Evolutionary conservation across 495 filamentous ascomycete species (phyloP).

Genomic region (Penicillium bovifimosum): DNA sequence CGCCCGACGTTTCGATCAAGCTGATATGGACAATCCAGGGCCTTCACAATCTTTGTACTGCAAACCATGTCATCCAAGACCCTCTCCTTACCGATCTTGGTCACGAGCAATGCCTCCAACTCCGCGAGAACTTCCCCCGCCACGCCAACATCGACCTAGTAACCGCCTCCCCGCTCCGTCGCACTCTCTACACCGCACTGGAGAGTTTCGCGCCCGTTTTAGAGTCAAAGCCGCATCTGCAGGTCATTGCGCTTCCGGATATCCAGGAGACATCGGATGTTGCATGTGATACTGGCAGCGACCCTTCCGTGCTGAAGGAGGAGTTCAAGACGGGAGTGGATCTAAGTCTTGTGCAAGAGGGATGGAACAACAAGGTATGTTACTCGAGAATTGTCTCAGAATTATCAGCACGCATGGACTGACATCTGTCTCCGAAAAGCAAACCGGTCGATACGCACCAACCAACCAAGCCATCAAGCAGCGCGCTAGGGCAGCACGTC

Average conservation of each 20-base stretch:
- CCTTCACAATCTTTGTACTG: constrained; percentile 71
- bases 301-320: constrained; percentile 47
- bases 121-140: constrained; percentile 58
- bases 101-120: constrained; percentile 63
- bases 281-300: constrained; percentile 74
- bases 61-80: constrained; percentile 69
- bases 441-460: constrained; percentile 52
- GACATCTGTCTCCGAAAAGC: not conserved
- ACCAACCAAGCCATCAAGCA: constrained; percentile 50
- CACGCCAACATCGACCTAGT: constrained; percentile 63
- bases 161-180: constrained; percentile 74
- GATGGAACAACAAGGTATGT: constrained; percentile 65
- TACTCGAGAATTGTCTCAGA: not conserved
- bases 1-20: not conserved
- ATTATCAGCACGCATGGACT: not conserved
- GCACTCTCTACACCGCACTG: constrained; percentile 78
- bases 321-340: constrained; percentile 66
- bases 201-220: constrained; percentile 58
- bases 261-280: constrained; percentile 73
- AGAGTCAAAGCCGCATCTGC: constrained; percentile 39
- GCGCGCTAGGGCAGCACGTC: constrained; percentile 59
- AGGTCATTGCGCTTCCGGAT: constrained; percentile 67
- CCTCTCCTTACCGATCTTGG: constrained; percentile 75
- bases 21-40: constrained; percentile 45
- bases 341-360: constrained; percentile 51